These are phyloP conservation scores for Jasminum sambac DNA, from an alignment of 257 asterid species.

Conservation along the genomic window DNA sequence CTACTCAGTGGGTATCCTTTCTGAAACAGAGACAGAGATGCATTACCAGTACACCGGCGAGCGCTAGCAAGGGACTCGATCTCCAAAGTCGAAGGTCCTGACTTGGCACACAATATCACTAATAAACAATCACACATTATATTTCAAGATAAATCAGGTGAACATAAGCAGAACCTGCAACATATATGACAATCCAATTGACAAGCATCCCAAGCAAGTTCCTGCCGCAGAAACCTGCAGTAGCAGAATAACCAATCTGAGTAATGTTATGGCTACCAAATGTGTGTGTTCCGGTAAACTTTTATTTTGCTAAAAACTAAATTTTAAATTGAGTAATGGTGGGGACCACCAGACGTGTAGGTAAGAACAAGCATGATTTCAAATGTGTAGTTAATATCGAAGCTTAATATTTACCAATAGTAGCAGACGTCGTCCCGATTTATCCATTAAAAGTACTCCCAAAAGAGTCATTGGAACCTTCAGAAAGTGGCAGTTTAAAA, in stretches of 20 bases:
- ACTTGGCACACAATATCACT: slow-evolving; percentile 15
- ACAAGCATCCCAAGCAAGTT: slow-evolving; percentile 76
- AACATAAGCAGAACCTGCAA: slow-evolving; percentile 52
- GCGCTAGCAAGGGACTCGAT: slow-evolving; percentile 65
- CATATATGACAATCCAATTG: slow-evolving; percentile 64
- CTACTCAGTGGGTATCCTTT: neutral
- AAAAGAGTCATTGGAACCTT: slow-evolving; percentile 79
- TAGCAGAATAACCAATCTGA: slow-evolving; percentile 17
- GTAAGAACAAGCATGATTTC: too few species aligned
- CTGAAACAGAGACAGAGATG: slow-evolving; percentile 4
- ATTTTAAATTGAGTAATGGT: too few species aligned
- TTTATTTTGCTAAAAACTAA: too few species aligned
- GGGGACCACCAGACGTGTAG: too few species aligned
- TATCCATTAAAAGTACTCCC: slow-evolving; percentile 77
- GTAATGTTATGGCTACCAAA: slow-evolving; percentile 3
- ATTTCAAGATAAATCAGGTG: neutral
- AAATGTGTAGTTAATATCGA: neutral
- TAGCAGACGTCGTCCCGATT: slow-evolving; percentile 77
- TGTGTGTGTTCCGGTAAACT: too few species aligned
- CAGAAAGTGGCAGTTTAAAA: slow-evolving; percentile 20
- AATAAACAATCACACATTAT: slow-evolving; percentile 6
- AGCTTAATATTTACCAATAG: slow-evolving; percentile 48
- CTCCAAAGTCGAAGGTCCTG: slow-evolving; percentile 70
- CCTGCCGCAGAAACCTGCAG: slow-evolving; percentile 74
- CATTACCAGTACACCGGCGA: slow-evolving; percentile 77